Evolutionary conservation across 164 flowering plant species (phyloP), one percentile per base, ranked within the genome.

Genomic region (Piper longum): DNA sequence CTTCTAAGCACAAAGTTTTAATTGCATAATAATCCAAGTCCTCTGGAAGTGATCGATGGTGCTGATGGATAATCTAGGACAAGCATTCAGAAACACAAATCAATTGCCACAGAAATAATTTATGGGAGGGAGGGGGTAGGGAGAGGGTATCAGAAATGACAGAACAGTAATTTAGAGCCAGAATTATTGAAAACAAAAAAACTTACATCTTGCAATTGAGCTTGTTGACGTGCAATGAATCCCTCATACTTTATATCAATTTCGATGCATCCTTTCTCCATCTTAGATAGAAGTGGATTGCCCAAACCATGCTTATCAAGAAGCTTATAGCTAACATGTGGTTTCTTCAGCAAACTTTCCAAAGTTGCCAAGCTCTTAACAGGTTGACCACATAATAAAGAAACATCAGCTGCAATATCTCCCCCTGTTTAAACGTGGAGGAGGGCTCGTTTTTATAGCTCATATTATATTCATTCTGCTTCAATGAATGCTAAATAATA

Each of bases 171-270:
- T 18, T 57, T 19, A 57, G 19, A 26, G 36, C 36, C 13, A 57
- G 41, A 19, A 39, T 16, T 18, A 5, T n/a, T 36, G 60, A 57
- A 57, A 56, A 3, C 8, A 7, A 61, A 42, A 26, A 62, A 61
- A 19, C 68, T 54, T 8, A 90, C 99, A 91, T 90, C 92, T 69
- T 80, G 82, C 59, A 90, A 95, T 67, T 93, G 99, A 72, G 48
- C 74, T 62, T 83, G 82, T 77, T 93, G 97, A 16, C 98, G 88
- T 43, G 62, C 6, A 74, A 93, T 93, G 77, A 93, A 93, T 59
- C 99, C 99, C 76, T 88, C 99, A 59, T 93, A 90, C 71, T 88
- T 90, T 64, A 93, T 87, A 76, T 93, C 95, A 68, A 85, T 83
- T 77, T 93, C 97, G 5, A 93, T 86, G 73, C 99, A 89, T 58